Evolutionary conservation across 78 protist genomes (phyloP), one percentile per base, ranked within the genome.

Genomic region (Dictyostelium firmibasis): DNA sequence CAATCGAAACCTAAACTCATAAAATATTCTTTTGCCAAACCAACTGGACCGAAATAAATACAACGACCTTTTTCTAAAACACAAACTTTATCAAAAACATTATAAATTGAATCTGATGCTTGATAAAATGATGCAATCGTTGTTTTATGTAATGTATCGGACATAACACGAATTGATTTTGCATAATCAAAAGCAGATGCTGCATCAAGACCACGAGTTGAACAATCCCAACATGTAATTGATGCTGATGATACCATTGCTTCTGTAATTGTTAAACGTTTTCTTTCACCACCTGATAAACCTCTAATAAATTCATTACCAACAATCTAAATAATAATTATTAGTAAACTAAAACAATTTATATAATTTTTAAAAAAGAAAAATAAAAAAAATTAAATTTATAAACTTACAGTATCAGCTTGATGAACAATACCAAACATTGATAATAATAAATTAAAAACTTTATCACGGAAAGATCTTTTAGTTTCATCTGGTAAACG

Each of bases 141-240:
- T 9, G 95, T 91, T 70, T 91, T 91, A 25, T 91, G 47, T 27
- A 91, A 57, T 29, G 92, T 81, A 23, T 92, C 96, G 0, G 93
- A 78, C 92, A 92, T 92, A 43, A 92, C 84, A 62, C 96, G 74
- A n/a, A 92, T 13, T 36, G 96, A 92, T 41, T 92, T 92, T 6
- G 96, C 96, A 62, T 92, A 92, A 62, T 92, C 96, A 1, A 92
- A 50, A 9, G 96, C 96, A 6, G 96, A 92, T 18, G 96, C 96
- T 50, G 96, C 86, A 74, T 92, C 96, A 27, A 92, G 41, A 84
- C 95, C 95, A 23, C 95, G 18, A 50, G 96, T 92, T 13, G 92
- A 84, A 72, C 96, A 92, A 82, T 92, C 96, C 96, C 96, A 92
- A 57, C 89, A 85, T 8, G 69, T 92, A 36, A 92, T 84, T 13